Percentiles rank a stretch among this genome's conserved stretches.
These are phyloP conservation scores for Leonotis leonurus DNA, from an alignment of 257 asterid genomes.

Conservation along the genomic window DNA sequence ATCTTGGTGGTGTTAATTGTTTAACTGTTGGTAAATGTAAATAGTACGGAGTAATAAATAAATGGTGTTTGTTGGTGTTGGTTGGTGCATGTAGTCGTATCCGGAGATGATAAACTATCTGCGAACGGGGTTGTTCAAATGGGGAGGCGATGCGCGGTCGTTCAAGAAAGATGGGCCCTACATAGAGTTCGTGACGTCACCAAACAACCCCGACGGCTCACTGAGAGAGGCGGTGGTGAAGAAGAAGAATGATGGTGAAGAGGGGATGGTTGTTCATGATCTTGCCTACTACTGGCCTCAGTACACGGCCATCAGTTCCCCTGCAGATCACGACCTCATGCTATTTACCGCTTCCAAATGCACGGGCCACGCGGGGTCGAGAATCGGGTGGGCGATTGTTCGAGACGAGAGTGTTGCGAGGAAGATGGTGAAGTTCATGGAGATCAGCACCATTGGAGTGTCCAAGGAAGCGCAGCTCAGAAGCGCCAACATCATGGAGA, in stretches of 20 bases:
- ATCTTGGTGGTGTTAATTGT: too few relatives aligned
- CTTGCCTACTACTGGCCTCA: slow-evolving; percentile 96
- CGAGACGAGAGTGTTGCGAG: slow-evolving; percentile 52
- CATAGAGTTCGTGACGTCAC: slow-evolving; percentile 70
- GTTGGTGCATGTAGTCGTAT: slow-evolving; percentile 28
- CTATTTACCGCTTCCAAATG: slow-evolving; percentile 81
- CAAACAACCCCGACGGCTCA: slow-evolving; percentile 67
- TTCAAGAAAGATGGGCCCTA: slow-evolving; percentile 46
- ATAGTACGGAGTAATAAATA: too few relatives aligned
- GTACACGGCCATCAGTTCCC: slow-evolving; percentile 59
- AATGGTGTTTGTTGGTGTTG: too few relatives aligned
- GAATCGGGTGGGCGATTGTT: slow-evolving; percentile 98
- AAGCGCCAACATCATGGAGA: slow-evolving; percentile 53
- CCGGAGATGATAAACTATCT: slow-evolving; percentile 46
- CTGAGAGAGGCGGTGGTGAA: slow-evolving; percentile 50
- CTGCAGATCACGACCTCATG: slow-evolving; percentile 60
- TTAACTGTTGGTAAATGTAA: too few relatives aligned
- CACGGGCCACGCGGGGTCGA: slow-evolving; percentile 90
- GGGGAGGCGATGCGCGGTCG: slow-evolving; percentile 67
- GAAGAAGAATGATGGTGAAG: too few relatives aligned
- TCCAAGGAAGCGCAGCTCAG: slow-evolving; percentile 80
- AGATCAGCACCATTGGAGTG: slow-evolving; percentile 72
- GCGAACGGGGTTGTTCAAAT: slow-evolving; percentile 47
- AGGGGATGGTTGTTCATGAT: slow-evolving; percentile 53
- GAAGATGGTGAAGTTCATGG: slow-evolving; percentile 68